These are phyloP conservation scores for Geotrichum citri-aurantii DNA, from an alignment of 1,139 yeast genomes.

Conservation along the genomic window DNA sequence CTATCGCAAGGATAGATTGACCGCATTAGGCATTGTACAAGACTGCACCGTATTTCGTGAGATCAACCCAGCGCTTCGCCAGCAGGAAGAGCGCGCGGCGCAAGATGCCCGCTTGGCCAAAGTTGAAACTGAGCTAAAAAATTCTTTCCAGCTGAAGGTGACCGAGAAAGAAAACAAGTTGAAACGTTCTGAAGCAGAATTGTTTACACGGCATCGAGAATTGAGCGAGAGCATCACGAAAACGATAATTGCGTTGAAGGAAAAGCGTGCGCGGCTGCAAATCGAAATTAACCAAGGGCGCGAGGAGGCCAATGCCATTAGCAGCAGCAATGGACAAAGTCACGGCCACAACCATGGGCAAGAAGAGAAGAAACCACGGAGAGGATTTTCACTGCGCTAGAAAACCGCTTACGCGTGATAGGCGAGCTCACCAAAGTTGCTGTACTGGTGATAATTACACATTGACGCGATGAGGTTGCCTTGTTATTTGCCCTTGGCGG, in stretches of 20 bases:
- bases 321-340: not conserved
- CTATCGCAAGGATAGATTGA: constrained; percentile 80
- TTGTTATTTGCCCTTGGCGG: too few relatives aligned
- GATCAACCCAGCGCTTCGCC: constrained; percentile 87
- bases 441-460: too few relatives aligned
- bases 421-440: too few relatives aligned
- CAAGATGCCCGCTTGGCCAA: constrained; percentile 92
- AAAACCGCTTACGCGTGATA: too few relatives aligned
- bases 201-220: constrained; percentile 91
- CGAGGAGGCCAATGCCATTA: not conserved
- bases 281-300: constrained; percentile 36
- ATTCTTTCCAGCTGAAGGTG: constrained; percentile 94
- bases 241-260: constrained; percentile 85
- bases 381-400: constrained; percentile 50
- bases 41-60: constrained; percentile 88
- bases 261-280: constrained; percentile 81
- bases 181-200: constrained; percentile 95
- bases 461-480: too few relatives aligned
- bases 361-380: constrained; percentile 52
- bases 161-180: constrained; percentile 95
- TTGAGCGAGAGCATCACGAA: constrained; percentile 91
- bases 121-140: constrained; percentile 96
- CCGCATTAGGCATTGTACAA: constrained; percentile 82
- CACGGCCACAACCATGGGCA: constrained; percentile 38
- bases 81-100: constrained; percentile 86